These are phyloP conservation scores for Solanum ossicruentum DNA, from an alignment of 257 asterid species.

Conservation along the genomic window DNA sequence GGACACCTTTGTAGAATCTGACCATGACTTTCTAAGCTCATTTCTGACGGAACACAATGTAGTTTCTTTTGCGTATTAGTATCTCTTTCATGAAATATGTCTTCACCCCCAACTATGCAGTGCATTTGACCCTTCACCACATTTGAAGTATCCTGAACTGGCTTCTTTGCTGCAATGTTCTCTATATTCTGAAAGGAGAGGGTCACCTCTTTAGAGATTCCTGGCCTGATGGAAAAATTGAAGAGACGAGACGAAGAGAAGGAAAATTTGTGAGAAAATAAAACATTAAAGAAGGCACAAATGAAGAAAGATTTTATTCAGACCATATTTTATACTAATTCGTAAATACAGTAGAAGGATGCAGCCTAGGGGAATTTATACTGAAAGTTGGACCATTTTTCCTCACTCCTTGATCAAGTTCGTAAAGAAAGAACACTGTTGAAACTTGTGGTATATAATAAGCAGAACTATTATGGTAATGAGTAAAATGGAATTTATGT, in stretches of 20 bases:
- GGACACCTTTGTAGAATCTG: conserved; percentile 3
- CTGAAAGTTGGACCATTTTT: too few species aligned
- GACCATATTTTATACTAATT: too few species aligned
- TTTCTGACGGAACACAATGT: conserved; percentile 24
- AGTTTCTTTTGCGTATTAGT: conserved; percentile 56
- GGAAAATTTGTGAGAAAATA: not conserved
- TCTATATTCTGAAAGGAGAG: not conserved
- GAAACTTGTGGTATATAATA: not conserved
- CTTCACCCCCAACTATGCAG: not conserved
- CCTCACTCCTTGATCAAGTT: not conserved
- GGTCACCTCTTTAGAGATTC: not conserved
- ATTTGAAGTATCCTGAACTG: conserved; percentile 14
- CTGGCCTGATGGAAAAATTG: not conserved
- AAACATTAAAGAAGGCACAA: too few species aligned
- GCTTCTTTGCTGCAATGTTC: conserved; percentile 3
- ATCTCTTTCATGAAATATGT: conserved; percentile 35
- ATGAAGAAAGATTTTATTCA: too few species aligned
- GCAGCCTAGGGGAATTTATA: too few species aligned
- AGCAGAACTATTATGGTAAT: too few species aligned
- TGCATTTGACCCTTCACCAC: conserved; percentile 6
- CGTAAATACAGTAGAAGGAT: too few species aligned
- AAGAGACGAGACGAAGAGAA: not conserved
- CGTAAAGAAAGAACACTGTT: not conserved
- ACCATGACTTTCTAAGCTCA: conserved; percentile 9
- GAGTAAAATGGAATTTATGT: not conserved